These are phyloP conservation scores for Saccharum officinarum DNA, from an alignment of 176 grass and related monocot genomes.

Conservation along the genomic window DNA sequence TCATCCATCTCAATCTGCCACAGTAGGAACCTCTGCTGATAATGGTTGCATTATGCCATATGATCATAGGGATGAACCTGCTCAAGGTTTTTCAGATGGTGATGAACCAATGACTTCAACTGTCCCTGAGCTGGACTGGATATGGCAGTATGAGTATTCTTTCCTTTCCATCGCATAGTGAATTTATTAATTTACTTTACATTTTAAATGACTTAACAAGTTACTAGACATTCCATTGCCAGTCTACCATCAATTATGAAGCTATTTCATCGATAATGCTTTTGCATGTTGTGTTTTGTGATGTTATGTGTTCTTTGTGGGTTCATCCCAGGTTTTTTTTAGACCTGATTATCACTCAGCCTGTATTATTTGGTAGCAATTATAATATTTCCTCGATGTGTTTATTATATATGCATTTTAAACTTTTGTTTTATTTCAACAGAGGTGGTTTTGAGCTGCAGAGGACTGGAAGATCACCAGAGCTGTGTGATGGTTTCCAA, in stretches of 20 bases:
- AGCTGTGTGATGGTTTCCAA: conserved; percentile 90
- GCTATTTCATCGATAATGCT: conserved; percentile 4
- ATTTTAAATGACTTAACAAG: background rate
- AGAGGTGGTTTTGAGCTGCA: conserved; percentile 91
- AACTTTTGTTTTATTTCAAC: conserved; percentile 14
- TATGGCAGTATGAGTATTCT: conserved; percentile 86
- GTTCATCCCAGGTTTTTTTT: background rate
- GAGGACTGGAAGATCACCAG: conserved; percentile 57
- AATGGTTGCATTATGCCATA: conserved; percentile 16
- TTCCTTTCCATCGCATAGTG: background rate
- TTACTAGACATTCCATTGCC: background rate
- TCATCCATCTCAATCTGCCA: conserved; percentile 14
- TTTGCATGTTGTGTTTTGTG: background rate
- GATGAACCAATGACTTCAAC: conserved; percentile 50
- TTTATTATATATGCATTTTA: conserved; percentile 6
- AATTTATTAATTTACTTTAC: conserved; percentile 29
- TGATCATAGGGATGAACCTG: conserved; percentile 33
- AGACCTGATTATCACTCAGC: conserved; percentile 5
- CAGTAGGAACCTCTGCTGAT: background rate
- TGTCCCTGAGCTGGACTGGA: conserved; percentile 68
- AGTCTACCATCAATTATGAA: conserved; percentile 10
- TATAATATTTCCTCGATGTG: background rate
- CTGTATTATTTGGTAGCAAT: background rate
- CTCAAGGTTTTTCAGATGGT: conserved; percentile 34
- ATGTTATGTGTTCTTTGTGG: conserved; percentile 4